Base-by-base conservation (phyloP, 2,329 filamentous ascomycete genomes). In the Venturia oleaginea region DNA sequence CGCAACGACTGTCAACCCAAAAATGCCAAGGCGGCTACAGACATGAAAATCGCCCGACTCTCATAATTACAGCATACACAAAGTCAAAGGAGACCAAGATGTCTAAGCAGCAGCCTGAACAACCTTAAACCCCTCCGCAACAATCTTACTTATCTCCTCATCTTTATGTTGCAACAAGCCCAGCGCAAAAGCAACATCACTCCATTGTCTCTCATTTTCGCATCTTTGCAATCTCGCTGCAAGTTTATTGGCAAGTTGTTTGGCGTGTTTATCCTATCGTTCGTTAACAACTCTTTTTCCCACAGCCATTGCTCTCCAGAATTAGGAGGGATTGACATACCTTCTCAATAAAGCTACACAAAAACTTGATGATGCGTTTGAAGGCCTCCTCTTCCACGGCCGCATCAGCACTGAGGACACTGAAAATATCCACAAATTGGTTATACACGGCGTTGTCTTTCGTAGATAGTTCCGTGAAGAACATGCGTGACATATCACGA, bases 391-490 rank as follows among this genome's bases (percentile, higher is more conserved):
- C 93, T 11, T 91, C 87, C 68, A 99, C 80, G 37, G 81, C 84
- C 63, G 84, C 84, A 70, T 95, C 93, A 0, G 92, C 89, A 65
- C 90, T 94, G 59, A 99, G 81, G 68, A 97, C 79, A 72, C 90
- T 93, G 76, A 99, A 99, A 91, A 99, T 97, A 74, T 99, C 94
- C 34, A 99, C 92, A 76, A 99, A 99, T 78, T 99, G 93, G 75
- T 99, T 99, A 76, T 99, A 99, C 2, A 99, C 91, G 2, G 94
- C 94, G 72, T 99, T 99, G 75, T 99, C 94, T 80, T 99, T 99
- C 69, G 92, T 96, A 67, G 92, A 92, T 64, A 99, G 83, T 76
- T 99, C 94, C 0, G 91, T 93, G 76, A 99, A 99, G 84, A 99
- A 99, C 93, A 97, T 97, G 66, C 91, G 84, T 17, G 92, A 91